Evolutionary conservation across 257 asterid genomes (phyloP).

Genomic region (Prunella vulgaris): DNA sequence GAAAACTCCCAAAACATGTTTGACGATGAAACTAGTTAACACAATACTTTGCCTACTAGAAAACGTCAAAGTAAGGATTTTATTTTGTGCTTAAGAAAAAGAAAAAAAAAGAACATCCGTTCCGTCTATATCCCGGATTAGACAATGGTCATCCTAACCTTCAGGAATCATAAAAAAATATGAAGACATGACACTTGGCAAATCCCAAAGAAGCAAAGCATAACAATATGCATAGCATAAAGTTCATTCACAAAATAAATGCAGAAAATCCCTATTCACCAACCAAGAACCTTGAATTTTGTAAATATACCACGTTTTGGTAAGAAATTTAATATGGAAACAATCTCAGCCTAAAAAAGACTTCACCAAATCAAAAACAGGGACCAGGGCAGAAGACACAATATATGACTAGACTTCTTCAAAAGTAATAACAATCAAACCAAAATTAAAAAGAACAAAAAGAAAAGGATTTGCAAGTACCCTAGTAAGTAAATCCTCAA

Average conservation of each 20-base stretch:
- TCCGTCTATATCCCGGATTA: neutral
- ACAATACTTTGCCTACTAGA: too few relatives aligned
- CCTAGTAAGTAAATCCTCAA: constrained; percentile 48
- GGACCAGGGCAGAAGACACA: too few relatives aligned
- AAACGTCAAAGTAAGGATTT: neutral
- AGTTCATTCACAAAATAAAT: neutral
- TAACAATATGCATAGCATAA: neutral
- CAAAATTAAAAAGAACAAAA: neutral
- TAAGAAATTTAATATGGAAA: neutral
- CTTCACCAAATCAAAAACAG: neutral
- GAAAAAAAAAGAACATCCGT: too few relatives aligned
- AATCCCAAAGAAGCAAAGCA: neutral
- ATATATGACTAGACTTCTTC: too few relatives aligned
- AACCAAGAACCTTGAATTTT: neutral
- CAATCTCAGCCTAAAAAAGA: neutral
- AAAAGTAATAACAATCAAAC: constrained; percentile 1
- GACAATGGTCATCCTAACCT: neutral
- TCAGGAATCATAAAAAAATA: neutral
- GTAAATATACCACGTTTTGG: neutral
- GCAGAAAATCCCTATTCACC: neutral
- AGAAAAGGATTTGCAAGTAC: constrained; percentile 15
- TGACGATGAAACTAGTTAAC: too few relatives aligned
- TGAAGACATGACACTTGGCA: neutral
- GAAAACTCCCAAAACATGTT: too few relatives aligned
- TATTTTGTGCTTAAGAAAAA: neutral